Conservation (phyloP, 1,139 yeast species). For the Torulaspora pretoriensis region DNA sequence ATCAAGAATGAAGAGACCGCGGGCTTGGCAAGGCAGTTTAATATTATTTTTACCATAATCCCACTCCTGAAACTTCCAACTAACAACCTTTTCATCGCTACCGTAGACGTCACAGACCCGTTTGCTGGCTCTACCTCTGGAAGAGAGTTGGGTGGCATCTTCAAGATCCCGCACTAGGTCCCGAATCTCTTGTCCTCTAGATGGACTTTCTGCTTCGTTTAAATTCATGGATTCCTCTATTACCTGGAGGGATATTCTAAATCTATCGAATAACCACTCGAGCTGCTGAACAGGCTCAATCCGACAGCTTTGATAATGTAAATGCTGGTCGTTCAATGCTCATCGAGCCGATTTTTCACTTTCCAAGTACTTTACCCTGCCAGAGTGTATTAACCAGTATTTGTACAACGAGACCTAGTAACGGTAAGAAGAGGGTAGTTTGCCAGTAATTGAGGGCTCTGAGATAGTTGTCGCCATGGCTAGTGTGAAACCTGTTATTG, state of each 20-base stretch:
- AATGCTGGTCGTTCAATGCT: neutral
- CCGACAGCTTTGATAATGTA: neutral
- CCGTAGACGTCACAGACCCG: constrained; percentile 35
- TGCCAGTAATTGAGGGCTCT: neutral
- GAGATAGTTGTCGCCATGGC: neutral
- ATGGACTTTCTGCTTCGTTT: neutral
- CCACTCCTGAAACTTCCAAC: constrained; percentile 90
- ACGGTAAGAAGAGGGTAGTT: neutral
- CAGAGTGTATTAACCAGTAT: neutral
- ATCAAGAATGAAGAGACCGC: constrained; percentile 72
- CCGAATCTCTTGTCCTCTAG: constrained; percentile 15
- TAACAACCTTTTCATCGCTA: constrained; percentile 34
- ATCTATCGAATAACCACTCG: no score
- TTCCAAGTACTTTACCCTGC: neutral
- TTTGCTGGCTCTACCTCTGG: constrained; percentile 40
- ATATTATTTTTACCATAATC: constrained; percentile 62
- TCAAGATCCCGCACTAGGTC: constrained; percentile 33
- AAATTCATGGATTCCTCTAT: neutral
- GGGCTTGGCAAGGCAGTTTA: constrained; percentile 64
- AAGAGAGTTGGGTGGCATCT: constrained; percentile 26
- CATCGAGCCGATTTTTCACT: neutral
- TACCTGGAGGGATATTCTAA: neutral
- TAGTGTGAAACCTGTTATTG: constrained; percentile 35
- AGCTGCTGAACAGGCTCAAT: neutral
- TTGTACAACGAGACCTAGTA: neutral